Conservation (phyloP, 352 stramenopile genomes). For the Globisporangium lucens region DNA sequence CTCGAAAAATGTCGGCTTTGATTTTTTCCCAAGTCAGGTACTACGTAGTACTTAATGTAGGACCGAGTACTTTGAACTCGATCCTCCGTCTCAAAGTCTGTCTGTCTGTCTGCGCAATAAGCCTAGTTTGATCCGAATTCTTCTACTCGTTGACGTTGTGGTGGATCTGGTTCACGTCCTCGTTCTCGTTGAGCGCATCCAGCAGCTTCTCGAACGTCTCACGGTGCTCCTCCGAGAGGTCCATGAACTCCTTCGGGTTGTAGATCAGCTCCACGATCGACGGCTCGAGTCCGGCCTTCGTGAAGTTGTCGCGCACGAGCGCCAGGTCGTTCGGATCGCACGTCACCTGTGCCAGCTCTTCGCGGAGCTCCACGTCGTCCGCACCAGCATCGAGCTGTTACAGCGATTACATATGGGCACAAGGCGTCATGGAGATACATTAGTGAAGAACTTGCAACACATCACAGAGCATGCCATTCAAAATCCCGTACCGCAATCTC, state of each 20-base stretch:
- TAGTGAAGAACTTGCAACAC: not conserved
- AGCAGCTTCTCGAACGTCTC: constrained; percentile 78
- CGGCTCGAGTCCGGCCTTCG: constrained; percentile 50
- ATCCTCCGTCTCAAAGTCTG: no score
- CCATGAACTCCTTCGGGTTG: constrained; percentile 77
- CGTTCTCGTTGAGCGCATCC: constrained; percentile 72
- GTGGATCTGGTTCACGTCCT: constrained; percentile 78
- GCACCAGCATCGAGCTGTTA: constrained; percentile 62
- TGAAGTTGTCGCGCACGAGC: constrained; percentile 54
- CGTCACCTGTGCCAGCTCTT: constrained; percentile 62
- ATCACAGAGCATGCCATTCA: no score
- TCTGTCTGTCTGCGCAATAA: no score
- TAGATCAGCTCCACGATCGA: constrained; percentile 79
- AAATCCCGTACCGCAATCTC: constrained; percentile 54
- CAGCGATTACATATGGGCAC: not conserved
- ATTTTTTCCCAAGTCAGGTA: no score
- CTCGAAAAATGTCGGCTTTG: no score
- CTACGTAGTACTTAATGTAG: no score
- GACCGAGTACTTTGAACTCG: no score
- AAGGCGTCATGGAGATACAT: not conserved
- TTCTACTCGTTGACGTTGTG: constrained; percentile 80
- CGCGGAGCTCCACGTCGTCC: constrained; percentile 66
- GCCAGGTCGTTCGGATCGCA: constrained; percentile 68
- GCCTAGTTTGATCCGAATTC: no score
- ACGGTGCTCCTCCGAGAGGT: constrained; percentile 40